These are phyloP conservation scores for Scleroderma citrinum DNA, from an alignment of 768 basidiomycete species.

Conservation along the genomic window DNA sequence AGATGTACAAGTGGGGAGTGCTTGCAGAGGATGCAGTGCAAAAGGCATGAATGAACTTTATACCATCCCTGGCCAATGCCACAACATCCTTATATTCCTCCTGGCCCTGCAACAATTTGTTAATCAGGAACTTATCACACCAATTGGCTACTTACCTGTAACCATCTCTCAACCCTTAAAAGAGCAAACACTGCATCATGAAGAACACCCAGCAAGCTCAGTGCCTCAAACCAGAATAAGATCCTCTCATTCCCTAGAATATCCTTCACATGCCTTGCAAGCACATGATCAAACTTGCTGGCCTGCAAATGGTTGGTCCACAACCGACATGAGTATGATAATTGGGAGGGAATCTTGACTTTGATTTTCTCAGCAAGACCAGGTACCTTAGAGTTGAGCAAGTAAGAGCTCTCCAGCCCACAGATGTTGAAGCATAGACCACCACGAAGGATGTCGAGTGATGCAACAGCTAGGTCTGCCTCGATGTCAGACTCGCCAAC, in stretches of 20 bases:
- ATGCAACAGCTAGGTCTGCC: slow-evolving; percentile 14
- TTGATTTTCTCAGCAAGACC: slow-evolving; percentile 14
- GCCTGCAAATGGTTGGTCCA: slow-evolving; percentile 29
- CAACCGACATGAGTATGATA: slow-evolving; percentile 33
- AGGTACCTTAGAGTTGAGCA: slow-evolving; percentile 24
- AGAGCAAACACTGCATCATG: slow-evolving; percentile 2
- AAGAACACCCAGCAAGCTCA: slow-evolving; percentile 13
- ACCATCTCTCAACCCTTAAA: not conserved
- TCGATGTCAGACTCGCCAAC: slow-evolving; percentile 9
- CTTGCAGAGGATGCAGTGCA: slow-evolving; percentile 18
- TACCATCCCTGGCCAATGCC: slow-evolving; percentile 20
- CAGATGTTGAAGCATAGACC: slow-evolving; percentile 39
- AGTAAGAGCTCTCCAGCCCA: slow-evolving; percentile 28
- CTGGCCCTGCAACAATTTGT: not conserved
- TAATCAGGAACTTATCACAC: not conserved
- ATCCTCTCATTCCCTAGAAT: slow-evolving; percentile 20
- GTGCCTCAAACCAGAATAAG: slow-evolving; percentile 35
- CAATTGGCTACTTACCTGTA: not conserved
- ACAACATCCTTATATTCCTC: slow-evolving; percentile 3
- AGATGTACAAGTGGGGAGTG: slow-evolving; percentile 13
- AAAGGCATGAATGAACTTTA: slow-evolving; percentile 28
- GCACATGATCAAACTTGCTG: slow-evolving; percentile 6
- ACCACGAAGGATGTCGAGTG: slow-evolving; percentile 25
- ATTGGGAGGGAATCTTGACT: slow-evolving; percentile 20
- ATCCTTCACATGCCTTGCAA: slow-evolving; percentile 10